Conservation (phyloP, 768 basidiomycete genomes). For the Postia placenta region DNA sequence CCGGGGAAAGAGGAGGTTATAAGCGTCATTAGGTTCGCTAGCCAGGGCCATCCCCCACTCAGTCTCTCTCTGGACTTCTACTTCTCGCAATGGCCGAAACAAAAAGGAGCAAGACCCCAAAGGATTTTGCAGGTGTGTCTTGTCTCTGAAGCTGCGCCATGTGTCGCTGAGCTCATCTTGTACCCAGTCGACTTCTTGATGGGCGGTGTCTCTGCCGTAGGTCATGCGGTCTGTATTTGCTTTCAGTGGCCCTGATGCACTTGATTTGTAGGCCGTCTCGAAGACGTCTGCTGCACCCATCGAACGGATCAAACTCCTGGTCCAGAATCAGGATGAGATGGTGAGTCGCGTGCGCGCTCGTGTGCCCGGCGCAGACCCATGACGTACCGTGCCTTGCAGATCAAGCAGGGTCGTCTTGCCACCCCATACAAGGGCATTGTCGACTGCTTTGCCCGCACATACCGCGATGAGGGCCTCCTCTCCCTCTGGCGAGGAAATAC, state of each 20-base stretch:
- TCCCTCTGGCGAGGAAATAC: conserved; percentile 99
- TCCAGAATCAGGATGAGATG: conserved; percentile 99
- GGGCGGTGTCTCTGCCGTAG: conserved; percentile 90
- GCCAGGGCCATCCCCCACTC: too few relatives aligned
- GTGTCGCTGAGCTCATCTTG: conserved; percentile 28
- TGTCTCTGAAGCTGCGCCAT: conserved; percentile 7
- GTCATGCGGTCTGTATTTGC: conserved; percentile 22
- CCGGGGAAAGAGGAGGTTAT: too few relatives aligned
- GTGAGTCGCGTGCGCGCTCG: conserved; percentile 30
- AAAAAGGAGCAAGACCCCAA: conserved; percentile 82
- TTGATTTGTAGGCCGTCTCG: conserved; percentile 75
- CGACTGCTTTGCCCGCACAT: conserved; percentile 91
- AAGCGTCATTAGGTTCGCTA: too few relatives aligned
- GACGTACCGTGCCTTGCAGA: conserved; percentile 43
- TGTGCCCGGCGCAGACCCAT: background rate
- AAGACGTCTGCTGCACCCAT: conserved; percentile 99
- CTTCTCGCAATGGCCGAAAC: conserved; percentile 71
- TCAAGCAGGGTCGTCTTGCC: conserved; percentile 98
- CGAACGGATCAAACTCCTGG: conserved; percentile 98
- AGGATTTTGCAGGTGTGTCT: conserved; percentile 80
- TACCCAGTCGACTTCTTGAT: conserved; percentile 84
- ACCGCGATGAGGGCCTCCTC: conserved; percentile 90
- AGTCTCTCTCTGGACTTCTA: conserved; percentile 31
- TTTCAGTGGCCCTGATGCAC: conserved; percentile 15
- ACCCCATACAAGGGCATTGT: conserved; percentile 93